Percentiles rank a stretch among this genome's conserved stretches.
These are phyloP conservation scores for Ganoderma leucocontextum DNA, from an alignment of 1,284 basidiomycete species.

Conservation along the genomic window DNA sequence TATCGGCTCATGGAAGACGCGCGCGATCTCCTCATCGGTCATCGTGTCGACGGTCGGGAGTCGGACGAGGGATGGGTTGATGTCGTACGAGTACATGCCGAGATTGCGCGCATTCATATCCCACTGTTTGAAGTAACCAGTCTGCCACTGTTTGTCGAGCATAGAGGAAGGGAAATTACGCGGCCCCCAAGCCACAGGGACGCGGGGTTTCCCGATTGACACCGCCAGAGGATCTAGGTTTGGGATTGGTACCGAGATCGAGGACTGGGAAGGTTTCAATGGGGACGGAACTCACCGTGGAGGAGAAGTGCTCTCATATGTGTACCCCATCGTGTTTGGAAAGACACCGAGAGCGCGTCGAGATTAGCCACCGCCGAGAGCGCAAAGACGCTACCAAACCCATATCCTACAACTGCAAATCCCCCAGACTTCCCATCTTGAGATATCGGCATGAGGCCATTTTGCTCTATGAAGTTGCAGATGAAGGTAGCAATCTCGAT, in stretches of 20 bases:
- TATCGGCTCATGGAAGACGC: not conserved
- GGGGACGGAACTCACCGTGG: conserved; percentile 38
- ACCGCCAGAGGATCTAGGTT: conserved; percentile 39
- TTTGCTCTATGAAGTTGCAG: conserved; percentile 40
- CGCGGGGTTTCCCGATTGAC: conserved; percentile 35
- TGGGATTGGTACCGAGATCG: not conserved
- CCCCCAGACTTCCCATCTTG: conserved; percentile 43
- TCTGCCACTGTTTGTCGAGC: conserved; percentile 41
- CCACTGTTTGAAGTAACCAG: conserved; percentile 47
- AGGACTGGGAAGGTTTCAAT: not conserved
- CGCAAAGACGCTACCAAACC: conserved; percentile 41
- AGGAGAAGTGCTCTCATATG: conserved; percentile 41
- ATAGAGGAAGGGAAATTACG: conserved; percentile 27
- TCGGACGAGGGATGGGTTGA: conserved; percentile 29
- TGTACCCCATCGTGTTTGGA: conserved; percentile 31
- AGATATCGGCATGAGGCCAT: conserved; percentile 41
- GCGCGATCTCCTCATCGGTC: conserved; percentile 19
- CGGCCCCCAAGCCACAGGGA: conserved; percentile 34
- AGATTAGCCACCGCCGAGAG: conserved; percentile 40
- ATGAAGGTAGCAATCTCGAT: conserved; percentile 45
- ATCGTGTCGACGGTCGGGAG: conserved; percentile 36
- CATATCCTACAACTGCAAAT: conserved; percentile 48
- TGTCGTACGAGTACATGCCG: conserved; percentile 28
- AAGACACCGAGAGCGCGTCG: conserved; percentile 33
- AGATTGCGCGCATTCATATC: conserved; percentile 41